A percentile compares a stretch with the other conserved stretches of the same genome.
These are phyloP conservation scores for Trichomonas gallinae DNA, from an alignment of 208 protist species.

Conservation along the genomic window DNA sequence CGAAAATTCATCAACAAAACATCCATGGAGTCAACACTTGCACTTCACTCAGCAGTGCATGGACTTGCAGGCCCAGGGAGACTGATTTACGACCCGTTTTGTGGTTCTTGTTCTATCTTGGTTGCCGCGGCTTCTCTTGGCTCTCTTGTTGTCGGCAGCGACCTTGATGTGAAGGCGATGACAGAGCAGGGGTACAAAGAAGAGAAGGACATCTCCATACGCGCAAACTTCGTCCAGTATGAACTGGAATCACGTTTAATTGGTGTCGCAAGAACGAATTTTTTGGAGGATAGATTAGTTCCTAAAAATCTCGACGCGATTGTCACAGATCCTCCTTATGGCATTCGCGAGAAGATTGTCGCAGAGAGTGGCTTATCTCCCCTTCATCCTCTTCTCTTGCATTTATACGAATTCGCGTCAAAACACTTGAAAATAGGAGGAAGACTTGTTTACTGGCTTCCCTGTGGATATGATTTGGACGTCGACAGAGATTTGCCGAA, in stretches of 20 bases:
- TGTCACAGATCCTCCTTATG: constrained; percentile 14
- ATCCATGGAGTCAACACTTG: not conserved
- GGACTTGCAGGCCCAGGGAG: not conserved
- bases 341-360: not conserved
- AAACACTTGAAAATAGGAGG: not conserved
- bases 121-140: not conserved
- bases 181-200: not conserved
- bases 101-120: not conserved
- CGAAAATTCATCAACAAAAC: not conserved
- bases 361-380: not conserved
- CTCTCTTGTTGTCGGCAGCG: not conserved
- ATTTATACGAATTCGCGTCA: not conserved
- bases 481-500: not conserved
- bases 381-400: not conserved
- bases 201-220: too few species aligned
- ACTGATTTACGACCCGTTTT: not conserved
- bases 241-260: not conserved
- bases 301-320: not conserved
- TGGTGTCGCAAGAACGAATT: not conserved
- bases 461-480: not conserved
- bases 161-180: not conserved
- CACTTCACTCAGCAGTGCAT: not conserved
- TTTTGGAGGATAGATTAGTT: not conserved
- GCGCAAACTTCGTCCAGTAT: not conserved
- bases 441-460: not conserved